phyloP scores from a whole-genome alignment of 1,284 basidiomycete genomes.

The Naganishia albida region DNA sequence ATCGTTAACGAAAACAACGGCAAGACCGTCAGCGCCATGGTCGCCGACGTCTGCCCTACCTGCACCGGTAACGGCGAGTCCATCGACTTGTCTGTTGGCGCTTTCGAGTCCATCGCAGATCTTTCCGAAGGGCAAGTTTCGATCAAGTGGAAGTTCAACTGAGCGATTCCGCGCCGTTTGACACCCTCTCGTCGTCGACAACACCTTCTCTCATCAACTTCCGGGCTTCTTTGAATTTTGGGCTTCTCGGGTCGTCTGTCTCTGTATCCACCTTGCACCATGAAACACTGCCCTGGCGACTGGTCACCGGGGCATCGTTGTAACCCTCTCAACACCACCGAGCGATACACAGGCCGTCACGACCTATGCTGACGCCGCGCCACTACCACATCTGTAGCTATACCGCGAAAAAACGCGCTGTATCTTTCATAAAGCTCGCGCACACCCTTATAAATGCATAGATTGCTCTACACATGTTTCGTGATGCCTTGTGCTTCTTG shows the following conservation, averaged over 20 bases:
- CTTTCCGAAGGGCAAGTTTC: slow-evolving; percentile 62
- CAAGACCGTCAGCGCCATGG: slow-evolving; percentile 63
- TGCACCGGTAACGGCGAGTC: slow-evolving; percentile 61
- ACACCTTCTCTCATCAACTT: slow-evolving; percentile 5
- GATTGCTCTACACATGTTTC: slow-evolving; percentile 5
- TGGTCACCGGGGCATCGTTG: slow-evolving; percentile 14
- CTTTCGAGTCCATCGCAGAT: slow-evolving; percentile 67
- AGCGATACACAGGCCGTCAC: slow-evolving; percentile 2
- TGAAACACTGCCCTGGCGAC: slow-evolving; percentile 7
- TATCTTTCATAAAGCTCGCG: slow-evolving; percentile 4
- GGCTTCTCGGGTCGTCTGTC: slow-evolving; percentile 21
- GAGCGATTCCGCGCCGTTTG: slow-evolving; percentile 36
- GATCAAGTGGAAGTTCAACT: slow-evolving; percentile 60
- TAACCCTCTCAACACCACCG: slow-evolving; percentile 1
- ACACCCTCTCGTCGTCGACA: background rate
- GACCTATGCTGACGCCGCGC: background rate
- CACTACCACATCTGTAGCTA: slow-evolving; percentile 13
- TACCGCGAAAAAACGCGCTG: slow-evolving; percentile 13
- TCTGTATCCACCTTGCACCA: slow-evolving; percentile 8
- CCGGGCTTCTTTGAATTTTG: slow-evolving; percentile 26
- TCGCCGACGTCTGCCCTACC: slow-evolving; percentile 82
- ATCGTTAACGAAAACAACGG: slow-evolving; percentile 65
- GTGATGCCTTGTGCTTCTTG: background rate
- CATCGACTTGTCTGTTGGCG: slow-evolving; percentile 74
- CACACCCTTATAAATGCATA: slow-evolving; percentile 27